These are phyloP conservation scores for Stachybotrys echinatus DNA, from an alignment of 2,329 filamentous ascomycete genomes.

Conservation along the genomic window DNA sequence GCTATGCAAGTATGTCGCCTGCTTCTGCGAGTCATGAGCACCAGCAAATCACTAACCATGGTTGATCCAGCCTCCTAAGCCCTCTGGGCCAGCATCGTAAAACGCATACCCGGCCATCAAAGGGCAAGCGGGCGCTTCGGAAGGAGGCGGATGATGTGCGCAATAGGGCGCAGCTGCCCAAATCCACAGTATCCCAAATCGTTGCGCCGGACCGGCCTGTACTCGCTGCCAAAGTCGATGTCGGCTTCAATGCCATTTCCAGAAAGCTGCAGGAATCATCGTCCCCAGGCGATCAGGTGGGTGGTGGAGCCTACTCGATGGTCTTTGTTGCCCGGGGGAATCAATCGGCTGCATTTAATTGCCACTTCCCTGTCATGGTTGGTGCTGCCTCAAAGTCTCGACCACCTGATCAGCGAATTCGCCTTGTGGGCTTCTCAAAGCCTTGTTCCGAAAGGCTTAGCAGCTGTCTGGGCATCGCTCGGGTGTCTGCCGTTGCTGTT, in stretches of 20 bases:
- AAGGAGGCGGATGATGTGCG: conserved; percentile 34
- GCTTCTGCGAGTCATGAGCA: neutral
- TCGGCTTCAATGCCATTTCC: conserved; percentile 61
- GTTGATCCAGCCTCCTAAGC: conserved; percentile 46
- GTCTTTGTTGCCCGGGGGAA: conserved; percentile 56
- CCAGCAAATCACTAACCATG: neutral
- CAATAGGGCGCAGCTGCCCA: conserved; percentile 12
- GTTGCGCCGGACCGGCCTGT: conserved; percentile 46
- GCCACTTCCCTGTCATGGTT: conserved; percentile 54
- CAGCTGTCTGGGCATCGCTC: conserved; percentile 52
- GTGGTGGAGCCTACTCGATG: conserved; percentile 34
- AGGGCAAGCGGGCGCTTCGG: conserved; percentile 46
- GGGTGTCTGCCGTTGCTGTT: conserved; percentile 61
- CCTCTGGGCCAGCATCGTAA: conserved; percentile 60
- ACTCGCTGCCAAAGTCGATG: conserved; percentile 51
- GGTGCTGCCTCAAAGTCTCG: conserved; percentile 40
- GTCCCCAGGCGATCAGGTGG: neutral
- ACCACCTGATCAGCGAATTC: conserved; percentile 34
- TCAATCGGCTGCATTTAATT: conserved; percentile 52
- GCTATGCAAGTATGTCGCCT: conserved; percentile 52
- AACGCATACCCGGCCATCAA: conserved; percentile 49
- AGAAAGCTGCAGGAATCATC: conserved; percentile 47
- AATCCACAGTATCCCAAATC: conserved; percentile 25
- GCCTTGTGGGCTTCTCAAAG: conserved; percentile 59
- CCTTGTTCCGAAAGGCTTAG: conserved; percentile 53